phyloP scores from a whole-genome alignment of 768 basidiomycete genomes.

The Calocera viscosa region DNA sequence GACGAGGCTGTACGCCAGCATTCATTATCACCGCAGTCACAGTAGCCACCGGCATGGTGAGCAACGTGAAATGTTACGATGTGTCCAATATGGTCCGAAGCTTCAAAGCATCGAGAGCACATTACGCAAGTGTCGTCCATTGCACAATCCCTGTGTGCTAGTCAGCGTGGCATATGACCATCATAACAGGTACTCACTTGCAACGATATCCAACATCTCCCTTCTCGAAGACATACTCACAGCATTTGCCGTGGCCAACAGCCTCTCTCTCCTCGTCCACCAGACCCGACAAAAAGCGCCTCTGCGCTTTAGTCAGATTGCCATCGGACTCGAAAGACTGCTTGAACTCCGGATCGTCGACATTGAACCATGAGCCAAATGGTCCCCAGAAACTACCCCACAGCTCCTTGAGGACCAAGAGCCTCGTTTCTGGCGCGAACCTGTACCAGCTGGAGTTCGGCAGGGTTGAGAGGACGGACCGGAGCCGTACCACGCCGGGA shows the following conservation, averaged over 20 bases:
- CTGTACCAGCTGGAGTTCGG: conserved; percentile 11
- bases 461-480: conserved; percentile 11
- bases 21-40: conserved; percentile 87
- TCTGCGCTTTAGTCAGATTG: conserved; percentile 60
- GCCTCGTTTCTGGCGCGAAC: conserved; percentile 29
- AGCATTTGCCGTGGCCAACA: conserved; percentile 52
- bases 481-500: neutral
- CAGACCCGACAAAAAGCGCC: conserved; percentile 27
- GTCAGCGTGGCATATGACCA: neutral
- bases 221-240: conserved; percentile 76
- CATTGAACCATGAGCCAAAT: conserved; percentile 59
- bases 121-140: conserved; percentile 82
- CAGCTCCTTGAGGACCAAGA: conserved; percentile 68
- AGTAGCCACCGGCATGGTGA: conserved; percentile 83
- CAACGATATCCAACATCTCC: conserved; percentile 89
- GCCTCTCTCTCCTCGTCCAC: conserved; percentile 47
- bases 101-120: conserved; percentile 79
- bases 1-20: conserved; percentile 61
- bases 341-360: conserved; percentile 38
- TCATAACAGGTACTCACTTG: conserved; percentile 48
- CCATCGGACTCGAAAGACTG: conserved; percentile 46
- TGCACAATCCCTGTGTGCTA: conserved; percentile 62
- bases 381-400: conserved; percentile 75
- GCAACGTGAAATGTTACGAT: conserved; percentile 89
- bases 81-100: conserved; percentile 74